Evolutionary conservation across 768 basidiomycete species (phyloP).

Genomic region (Dendrothele bispora): DNA sequence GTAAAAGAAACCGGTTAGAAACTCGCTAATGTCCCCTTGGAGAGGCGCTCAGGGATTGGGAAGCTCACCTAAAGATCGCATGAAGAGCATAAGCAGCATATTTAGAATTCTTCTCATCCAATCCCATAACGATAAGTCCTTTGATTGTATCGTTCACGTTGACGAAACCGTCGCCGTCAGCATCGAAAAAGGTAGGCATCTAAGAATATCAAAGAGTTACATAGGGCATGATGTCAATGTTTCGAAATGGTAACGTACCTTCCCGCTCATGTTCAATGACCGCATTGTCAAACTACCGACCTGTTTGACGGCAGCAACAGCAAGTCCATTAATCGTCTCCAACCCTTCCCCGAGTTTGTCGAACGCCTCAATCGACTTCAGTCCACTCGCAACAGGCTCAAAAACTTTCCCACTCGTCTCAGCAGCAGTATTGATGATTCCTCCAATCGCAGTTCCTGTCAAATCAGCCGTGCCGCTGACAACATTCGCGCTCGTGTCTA

Average conservation of each 20-base stretch:
- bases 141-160: slow-evolving; percentile 16
- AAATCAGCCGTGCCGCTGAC: slow-evolving; percentile 26
- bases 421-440: slow-evolving; percentile 17
- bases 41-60: neutral
- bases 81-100: slow-evolving; percentile 23
- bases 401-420: slow-evolving; percentile 20
- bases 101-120: slow-evolving; percentile 16
- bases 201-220: neutral
- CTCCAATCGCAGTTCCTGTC: slow-evolving; percentile 20
- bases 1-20: neutral
- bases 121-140: slow-evolving; percentile 21
- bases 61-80: slow-evolving; percentile 15
- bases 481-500: slow-evolving; percentile 28
- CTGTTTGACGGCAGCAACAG: slow-evolving; percentile 18
- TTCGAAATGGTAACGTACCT: slow-evolving; percentile 1
- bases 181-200: slow-evolving; percentile 25
- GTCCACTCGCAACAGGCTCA: slow-evolving; percentile 20
- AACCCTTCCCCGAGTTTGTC: slow-evolving; percentile 16
- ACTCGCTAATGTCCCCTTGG: too few relatives aligned
- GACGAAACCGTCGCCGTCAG: slow-evolving; percentile 22
- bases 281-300: slow-evolving; percentile 17
- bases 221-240: neutral
- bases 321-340: slow-evolving; percentile 21
- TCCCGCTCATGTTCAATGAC: slow-evolving; percentile 20
- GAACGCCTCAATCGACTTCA: slow-evolving; percentile 20